These are phyloP conservation scores for Cystofilobasidium bisporidii DNA, from an alignment of 768 basidiomycete species.

Conservation along the genomic window DNA sequence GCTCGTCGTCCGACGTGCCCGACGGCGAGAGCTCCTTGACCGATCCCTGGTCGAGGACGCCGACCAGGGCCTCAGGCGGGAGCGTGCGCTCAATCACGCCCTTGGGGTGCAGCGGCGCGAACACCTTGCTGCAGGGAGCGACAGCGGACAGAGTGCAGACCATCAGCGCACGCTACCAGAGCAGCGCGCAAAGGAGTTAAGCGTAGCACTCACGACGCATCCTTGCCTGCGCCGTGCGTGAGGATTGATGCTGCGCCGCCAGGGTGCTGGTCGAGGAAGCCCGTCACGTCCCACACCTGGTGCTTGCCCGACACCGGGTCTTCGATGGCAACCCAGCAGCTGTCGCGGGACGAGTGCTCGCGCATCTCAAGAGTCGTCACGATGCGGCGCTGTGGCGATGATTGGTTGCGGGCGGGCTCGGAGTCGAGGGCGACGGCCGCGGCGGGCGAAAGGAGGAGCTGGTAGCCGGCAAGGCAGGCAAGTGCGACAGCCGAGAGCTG, in stretches of 20 bases:
- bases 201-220: conserved; percentile 42
- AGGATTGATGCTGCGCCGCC: conserved; percentile 16
- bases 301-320: background rate
- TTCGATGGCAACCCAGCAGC: conserved; percentile 1
- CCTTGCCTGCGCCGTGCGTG: conserved; percentile 38
- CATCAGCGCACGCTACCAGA: too few species aligned
- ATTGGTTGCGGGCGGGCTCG: background rate
- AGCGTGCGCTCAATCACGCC: conserved; percentile 39
- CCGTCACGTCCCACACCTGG: conserved; percentile 34
- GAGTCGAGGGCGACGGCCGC: background rate
- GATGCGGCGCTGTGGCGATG: background rate
- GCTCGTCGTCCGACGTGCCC: conserved; percentile 37
- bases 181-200: too few species aligned
- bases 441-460: background rate
- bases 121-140: conserved; percentile 33
- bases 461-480: too few species aligned
- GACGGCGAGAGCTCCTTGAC: conserved; percentile 30
- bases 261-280: conserved; percentile 40
- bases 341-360: background rate
- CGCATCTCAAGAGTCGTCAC: background rate
- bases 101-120: conserved; percentile 40
- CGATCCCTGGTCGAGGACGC: conserved; percentile 40
- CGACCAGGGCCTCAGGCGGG: conserved; percentile 34
- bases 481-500: too few species aligned
- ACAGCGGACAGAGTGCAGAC: too few species aligned